These are phyloP conservation scores for Fusarium sp. DNA, from an alignment of 2,329 filamentous ascomycete genomes.

Conservation along the genomic window DNA sequence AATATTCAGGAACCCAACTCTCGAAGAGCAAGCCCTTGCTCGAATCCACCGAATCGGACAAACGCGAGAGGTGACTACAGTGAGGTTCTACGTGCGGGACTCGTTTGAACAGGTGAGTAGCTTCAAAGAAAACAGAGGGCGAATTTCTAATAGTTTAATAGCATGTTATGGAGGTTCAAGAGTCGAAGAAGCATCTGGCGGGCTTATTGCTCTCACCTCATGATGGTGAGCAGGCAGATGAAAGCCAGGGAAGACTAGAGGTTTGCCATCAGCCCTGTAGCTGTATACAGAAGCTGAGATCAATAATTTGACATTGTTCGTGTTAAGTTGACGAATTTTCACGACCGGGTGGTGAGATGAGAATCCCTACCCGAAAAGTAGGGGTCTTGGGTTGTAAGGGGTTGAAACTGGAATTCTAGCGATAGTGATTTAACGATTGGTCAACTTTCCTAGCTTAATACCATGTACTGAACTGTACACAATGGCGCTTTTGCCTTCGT, in stretches of 20 bases:
- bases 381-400: too few species aligned
- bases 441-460: too few species aligned
- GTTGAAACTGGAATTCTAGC: too few species aligned
- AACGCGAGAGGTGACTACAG: constrained; percentile 49
- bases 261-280: not conserved
- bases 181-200: constrained; percentile 25
- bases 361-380: too few species aligned
- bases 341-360: too few species aligned
- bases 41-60: constrained; percentile 54
- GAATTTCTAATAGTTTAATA: fast-evolving
- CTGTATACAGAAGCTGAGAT: too few species aligned
- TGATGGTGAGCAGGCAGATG: not conserved
- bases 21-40: constrained; percentile 58
- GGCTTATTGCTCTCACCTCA: constrained; percentile 11
- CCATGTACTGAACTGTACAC: too few species aligned
- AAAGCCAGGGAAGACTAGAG: constrained; percentile 5
- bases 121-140: fast-evolving
- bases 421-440: too few species aligned
- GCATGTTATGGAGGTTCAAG: constrained; percentile 28
- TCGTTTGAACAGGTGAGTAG: constrained; percentile 52
- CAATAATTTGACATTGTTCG: too few species aligned
- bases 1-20: constrained; percentile 52
- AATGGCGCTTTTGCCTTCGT: too few species aligned
- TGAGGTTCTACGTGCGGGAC: constrained; percentile 52
- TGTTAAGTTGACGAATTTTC: too few species aligned